These are phyloP conservation scores for Chloromonas sp. DNA, from an alignment of 163 green algal genomes.

Conservation along the genomic window DNA sequence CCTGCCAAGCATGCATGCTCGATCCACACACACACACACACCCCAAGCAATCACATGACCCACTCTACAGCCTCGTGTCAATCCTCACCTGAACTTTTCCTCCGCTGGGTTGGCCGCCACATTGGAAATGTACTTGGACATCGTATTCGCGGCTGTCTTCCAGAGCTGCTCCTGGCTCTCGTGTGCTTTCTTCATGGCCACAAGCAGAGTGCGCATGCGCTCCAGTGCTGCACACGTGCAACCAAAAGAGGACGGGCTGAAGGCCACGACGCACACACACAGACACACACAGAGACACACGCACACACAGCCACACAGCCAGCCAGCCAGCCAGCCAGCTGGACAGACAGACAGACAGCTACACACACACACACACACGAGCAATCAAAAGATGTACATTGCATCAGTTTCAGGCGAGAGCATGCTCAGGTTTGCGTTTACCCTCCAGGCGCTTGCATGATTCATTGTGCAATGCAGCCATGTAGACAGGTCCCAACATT, in stretches of 20 bases:
- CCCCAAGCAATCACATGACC: too few species aligned
- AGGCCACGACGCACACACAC: not conserved
- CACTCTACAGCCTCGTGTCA: not conserved
- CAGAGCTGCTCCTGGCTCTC: not conserved
- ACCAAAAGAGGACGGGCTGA: not conserved
- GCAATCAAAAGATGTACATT: not conserved
- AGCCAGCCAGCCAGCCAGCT: too few species aligned
- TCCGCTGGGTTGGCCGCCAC: constrained; percentile 60
- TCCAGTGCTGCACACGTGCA: constrained; percentile 34
- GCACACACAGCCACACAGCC: too few species aligned
- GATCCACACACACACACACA: not conserved
- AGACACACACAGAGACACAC: too few species aligned
- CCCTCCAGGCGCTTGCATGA: too few species aligned
- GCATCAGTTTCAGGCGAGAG: not conserved
- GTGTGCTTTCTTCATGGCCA: constrained; percentile 78
- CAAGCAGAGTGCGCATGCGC: constrained; percentile 65
- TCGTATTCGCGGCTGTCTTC: not conserved
- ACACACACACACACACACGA: not conserved
- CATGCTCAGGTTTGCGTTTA: too few species aligned
- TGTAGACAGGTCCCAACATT: too few species aligned
- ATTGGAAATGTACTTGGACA: constrained; percentile 84
- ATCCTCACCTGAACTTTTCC: constrained; percentile 73
- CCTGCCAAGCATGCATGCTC: too few species aligned
- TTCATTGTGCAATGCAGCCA: too few species aligned
- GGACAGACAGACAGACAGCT: not conserved